Conservation (phyloP, 352 stramenopile genomes). For the Phytophthora constricta region DNA sequence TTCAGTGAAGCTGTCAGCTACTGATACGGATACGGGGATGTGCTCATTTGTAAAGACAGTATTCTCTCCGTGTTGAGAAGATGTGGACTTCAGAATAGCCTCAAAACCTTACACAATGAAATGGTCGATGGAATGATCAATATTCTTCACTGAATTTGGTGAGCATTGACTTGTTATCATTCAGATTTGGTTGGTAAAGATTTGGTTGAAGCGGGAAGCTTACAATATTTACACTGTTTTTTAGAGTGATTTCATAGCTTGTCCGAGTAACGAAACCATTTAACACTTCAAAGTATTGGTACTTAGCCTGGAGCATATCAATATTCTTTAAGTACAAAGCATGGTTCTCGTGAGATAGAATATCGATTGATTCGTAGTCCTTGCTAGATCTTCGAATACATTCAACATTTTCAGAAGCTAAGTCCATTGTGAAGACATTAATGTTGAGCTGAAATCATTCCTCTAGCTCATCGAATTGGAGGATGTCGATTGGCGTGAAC, state of each 20-base stretch:
- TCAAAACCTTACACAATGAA: conserved; percentile 30
- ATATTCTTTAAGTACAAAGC: conserved; percentile 37
- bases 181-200: neutral
- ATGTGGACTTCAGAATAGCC: neutral
- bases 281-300: conserved; percentile 9
- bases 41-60: conserved; percentile 17
- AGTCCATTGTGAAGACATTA: conserved; percentile 11
- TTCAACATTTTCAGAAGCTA: neutral
- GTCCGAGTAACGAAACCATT: conserved; percentile 17
- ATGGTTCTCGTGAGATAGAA: conserved; percentile 22
- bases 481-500: conserved; percentile 17
- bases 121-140: conserved; percentile 26
- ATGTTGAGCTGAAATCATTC: conserved; percentile 16
- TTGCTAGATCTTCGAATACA: conserved; percentile 3
- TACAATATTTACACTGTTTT: conserved; percentile 23
- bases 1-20: conserved; percentile 14
- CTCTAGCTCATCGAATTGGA: conserved; percentile 23
- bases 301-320: conserved; percentile 19
- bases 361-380: conserved; percentile 6
- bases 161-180: conserved; percentile 1
- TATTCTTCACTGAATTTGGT: conserved; percentile 9
- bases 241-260: conserved; percentile 28
- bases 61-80: neutral
- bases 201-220: conserved; percentile 16
- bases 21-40: conserved; percentile 11